Evolutionary conservation across 129 eudicot species (phyloP).

Genomic region (Lonicera japonica): DNA sequence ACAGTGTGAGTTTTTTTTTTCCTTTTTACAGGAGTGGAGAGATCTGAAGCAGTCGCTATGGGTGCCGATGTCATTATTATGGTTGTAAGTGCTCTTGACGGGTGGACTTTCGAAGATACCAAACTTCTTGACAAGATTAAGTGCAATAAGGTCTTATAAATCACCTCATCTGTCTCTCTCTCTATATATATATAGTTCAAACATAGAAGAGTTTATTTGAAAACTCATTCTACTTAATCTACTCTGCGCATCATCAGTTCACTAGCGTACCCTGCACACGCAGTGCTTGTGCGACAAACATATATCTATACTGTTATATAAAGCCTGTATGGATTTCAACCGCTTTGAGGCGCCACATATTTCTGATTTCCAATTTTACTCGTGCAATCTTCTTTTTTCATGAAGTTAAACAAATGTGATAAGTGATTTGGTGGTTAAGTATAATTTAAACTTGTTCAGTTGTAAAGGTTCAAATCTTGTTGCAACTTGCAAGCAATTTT

Average conservation of each 20-base stretch:
- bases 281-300: too few species aligned
- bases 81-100: slow-evolving; percentile 88
- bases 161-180: not conserved
- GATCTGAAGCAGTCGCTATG: slow-evolving; percentile 89
- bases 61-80: slow-evolving; percentile 81
- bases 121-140: slow-evolving; percentile 61
- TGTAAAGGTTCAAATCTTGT: too few species aligned
- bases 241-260: not conserved
- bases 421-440: too few species aligned
- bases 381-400: not conserved
- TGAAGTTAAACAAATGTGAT: not conserved
- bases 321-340: not conserved
- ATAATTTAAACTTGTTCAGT: too few species aligned
- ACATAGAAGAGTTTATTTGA: not conserved
- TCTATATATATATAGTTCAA: not conserved
- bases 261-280: too few species aligned
- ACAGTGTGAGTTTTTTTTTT: not conserved
- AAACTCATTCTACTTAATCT: not conserved
- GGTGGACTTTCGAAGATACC: slow-evolving; percentile 86
- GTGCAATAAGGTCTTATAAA: slow-evolving; percentile 43
- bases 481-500: too few species aligned
- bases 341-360: not conserved
- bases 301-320: too few species aligned
- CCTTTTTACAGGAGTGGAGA: slow-evolving; percentile 66
- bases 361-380: not conserved